Base-by-base conservation (phyloP, 208 protist species). In the Acanthamoeba triangularis region DNA sequence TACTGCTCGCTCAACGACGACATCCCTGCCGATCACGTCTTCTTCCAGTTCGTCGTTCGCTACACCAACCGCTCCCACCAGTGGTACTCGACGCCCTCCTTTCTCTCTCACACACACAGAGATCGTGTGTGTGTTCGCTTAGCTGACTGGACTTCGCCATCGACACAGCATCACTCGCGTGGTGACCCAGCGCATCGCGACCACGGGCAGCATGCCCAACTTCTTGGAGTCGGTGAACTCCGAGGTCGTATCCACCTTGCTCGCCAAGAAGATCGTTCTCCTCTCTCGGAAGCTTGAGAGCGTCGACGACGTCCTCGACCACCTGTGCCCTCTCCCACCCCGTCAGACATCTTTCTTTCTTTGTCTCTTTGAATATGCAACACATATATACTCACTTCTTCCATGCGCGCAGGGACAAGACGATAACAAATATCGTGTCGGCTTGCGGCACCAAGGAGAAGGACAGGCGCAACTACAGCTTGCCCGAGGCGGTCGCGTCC, bases 21-120 rank as follows among this genome's bases (percentile, higher is more conserved):
- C 28, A 30, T 76, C 16, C 54, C 47, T 11, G 56, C 87, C 35
- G 54, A 69, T 10, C 18, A 93, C 63, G 87, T 93, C 41, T 76
- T 54, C 37, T 93, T 93, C 59, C 87, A 93, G 14, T 93, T 93
- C 37, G 87, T 76, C 47, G 87, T 93, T 23, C 87, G 61, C 41
- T 93, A 93, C 61, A 93, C 87, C 87, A 93, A 67, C 33, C 63
- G 63, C 63, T 28, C 25, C 6, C 35, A 76, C 44, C 87, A 93
- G n/a, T 76, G 87, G 59, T 33, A n/a, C 16, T 25, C 6, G 18
- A 23, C 2, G 35, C 28, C 14, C 23, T 47, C 30, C 49, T 2
- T 6, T 65, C 49, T 23, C 30, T 1, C 49, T 0, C 1, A 20
- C 10, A 11, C 7, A 4, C 63, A 72, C 47, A 67, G 7, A 59